Base-by-base conservation (phyloP, 2,329 filamentous ascomycete genomes). In the Phialophora verrucosa region DNA sequence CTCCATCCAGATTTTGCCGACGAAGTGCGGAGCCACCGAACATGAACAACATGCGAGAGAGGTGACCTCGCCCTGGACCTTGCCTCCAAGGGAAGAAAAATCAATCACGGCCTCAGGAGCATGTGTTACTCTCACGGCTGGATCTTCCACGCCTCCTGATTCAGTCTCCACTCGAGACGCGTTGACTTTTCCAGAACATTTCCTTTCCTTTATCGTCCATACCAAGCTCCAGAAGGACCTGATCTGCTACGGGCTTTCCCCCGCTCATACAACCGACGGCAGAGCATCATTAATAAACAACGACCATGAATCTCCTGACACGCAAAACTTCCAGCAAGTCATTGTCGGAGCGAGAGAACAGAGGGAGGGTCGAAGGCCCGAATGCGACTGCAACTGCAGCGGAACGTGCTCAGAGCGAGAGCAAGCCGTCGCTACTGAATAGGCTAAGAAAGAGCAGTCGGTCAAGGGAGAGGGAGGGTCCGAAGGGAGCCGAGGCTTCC, bases 401-500 rank as follows among this genome's bases (percentile, higher is more conserved):
- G 12, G 65, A 58, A 8, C 54, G 60, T 12, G 38, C 42, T 20
- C 44, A 59, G n/a, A 51, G 31, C 11, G 65, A 61, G 20, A 54
- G 8, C 25, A 67, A 67, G 47, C 56, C 56, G 2, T 67, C 65
- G 29, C 31, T 67, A 3, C 55, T 67, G 25, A 61, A 42, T 27
- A 61, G 65, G 25, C 32, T 64, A 42, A 64, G 65, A 29, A 63
- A 27, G 51, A 61, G 38, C 42, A 67, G 65, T 50, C 53, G 62
- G 44, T 64, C 59, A 4, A 61, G 61, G 23, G 62, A 61, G 50
- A 49, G 51, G 27, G 20, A 50, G 20, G 31, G 10, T 61, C 59
- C 23, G 49, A 61, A 61, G 44, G 47, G 31, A 4, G 29, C 10
- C n/a, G 23, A 54, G 47, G n/a, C 51, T 29, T 51, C 50, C 20